These are phyloP conservation scores for Cucumis cinereus DNA, from an alignment of 306 rosid genomes.

Conservation along the genomic window DNA sequence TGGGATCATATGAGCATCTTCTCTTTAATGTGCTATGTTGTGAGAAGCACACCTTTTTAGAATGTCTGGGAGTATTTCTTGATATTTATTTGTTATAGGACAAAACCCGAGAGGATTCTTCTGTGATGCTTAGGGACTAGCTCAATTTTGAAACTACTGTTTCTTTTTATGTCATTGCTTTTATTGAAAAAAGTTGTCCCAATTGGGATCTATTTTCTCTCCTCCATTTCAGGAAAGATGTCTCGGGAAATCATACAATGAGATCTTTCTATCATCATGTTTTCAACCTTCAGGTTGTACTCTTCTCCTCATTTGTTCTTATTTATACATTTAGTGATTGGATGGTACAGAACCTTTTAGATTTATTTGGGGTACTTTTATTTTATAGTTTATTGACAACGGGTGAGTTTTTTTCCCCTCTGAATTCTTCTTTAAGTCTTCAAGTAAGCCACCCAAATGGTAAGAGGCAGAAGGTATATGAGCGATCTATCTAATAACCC, in stretches of 20 bases:
- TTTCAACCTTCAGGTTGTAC: slow-evolving; percentile 65
- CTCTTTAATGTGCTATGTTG: background rate
- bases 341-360: background rate
- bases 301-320: slow-evolving; percentile 6
- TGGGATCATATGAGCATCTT: background rate
- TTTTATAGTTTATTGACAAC: background rate
- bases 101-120: background rate
- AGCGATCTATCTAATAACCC: background rate
- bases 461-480: background rate
- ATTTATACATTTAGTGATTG: background rate
- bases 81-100: background rate
- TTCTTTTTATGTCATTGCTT: background rate
- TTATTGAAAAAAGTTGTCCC: slow-evolving; percentile 2
- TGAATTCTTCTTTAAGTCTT: background rate
- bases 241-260: slow-evolving; percentile 49
- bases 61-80: background rate
- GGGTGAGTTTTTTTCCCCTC: background rate
- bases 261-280: slow-evolving; percentile 68
- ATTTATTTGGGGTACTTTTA: background rate
- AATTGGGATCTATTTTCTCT: background rate
- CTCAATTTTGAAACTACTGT: background rate
- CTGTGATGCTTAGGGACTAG: background rate
- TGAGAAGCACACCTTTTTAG: background rate
- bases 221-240: slow-evolving; percentile 63
- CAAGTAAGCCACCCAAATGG: background rate